Base-by-base conservation (phyloP, 2,329 filamentous ascomycete species). In the Colletotrichum magnum region DNA sequence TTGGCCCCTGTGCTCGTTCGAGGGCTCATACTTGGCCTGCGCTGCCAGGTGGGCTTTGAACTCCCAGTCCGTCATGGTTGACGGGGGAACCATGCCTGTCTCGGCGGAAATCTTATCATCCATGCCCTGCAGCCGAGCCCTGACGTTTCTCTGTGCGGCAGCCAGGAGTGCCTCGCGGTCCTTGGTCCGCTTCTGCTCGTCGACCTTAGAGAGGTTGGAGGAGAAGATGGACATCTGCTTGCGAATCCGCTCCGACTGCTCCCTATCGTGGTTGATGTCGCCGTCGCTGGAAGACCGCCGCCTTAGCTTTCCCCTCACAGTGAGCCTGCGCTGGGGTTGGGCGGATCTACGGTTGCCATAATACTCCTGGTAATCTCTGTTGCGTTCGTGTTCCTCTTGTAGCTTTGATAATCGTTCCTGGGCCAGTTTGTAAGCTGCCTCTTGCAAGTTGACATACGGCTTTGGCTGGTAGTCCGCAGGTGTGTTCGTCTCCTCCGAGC, bases 101-200 rank as follows among this genome's bases (percentile, higher is more conserved):
- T 95, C 88, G 15, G 88, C 86, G 73, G 91, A 94, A 13, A 97
- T 88, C 75, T 90, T 91, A 77, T 95, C 90, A 69, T 98, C 95
- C 85, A 98, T 94, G 48, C 87, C 88, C 70, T 93, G 89, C 73
- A 98, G 87, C 50, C 89, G 89, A 21, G 90, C 90, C 72, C 91
- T 90, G n/a, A 98, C 95, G 73, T 97, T 97, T 52, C 92, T 90
- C 76, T 95, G 93, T 2, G 95, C 95, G 3, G 90, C 90, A 10
- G 92, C 92, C 72, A 97, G 84, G 1, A 98, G 83, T 2, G 88
- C 85, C 63, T 93, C 92, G 13, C 94, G 91, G 74, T 97, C 95
- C 51, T 88, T 86, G 68, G 91, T 86, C 50, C 93, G 88, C 80
- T 95, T 95, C 75, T 91, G 89, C 63, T 87, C 86, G 74, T 96